These are phyloP conservation scores for Aspergillus sclerotialis DNA, from an alignment of 2,329 filamentous ascomycete genomes.

Conservation along the genomic window DNA sequence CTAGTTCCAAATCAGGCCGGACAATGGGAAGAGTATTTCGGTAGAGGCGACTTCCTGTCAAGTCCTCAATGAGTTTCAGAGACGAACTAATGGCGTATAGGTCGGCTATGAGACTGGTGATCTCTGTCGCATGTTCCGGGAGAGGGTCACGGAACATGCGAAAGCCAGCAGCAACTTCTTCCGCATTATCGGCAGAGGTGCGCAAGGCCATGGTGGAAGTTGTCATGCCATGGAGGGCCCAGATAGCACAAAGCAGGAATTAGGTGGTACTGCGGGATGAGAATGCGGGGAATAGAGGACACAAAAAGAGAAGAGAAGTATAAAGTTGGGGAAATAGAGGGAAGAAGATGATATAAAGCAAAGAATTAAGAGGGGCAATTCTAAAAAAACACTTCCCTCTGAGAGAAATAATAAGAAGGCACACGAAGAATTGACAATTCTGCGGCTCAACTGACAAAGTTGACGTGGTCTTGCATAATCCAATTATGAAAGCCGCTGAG, in stretches of 20 bases:
- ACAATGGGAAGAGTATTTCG: constrained; percentile 34
- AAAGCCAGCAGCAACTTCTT: constrained; percentile 48
- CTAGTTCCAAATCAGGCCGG: constrained; percentile 41
- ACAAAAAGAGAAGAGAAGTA: too few relatives aligned
- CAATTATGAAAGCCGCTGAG: too few relatives aligned
- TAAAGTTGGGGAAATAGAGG: too few relatives aligned
- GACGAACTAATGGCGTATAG: constrained; percentile 48
- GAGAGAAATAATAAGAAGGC: too few relatives aligned
- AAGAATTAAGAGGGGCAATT: too few relatives aligned
- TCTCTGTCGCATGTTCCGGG: constrained; percentile 44
- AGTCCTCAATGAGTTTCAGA: constrained; percentile 42
- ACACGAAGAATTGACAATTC: too few relatives aligned
- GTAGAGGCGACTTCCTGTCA: constrained; percentile 35
- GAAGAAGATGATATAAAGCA: too few relatives aligned
- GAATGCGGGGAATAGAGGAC: not conserved
- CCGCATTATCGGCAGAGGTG: constrained; percentile 41
- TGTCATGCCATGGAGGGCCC: constrained; percentile 14
- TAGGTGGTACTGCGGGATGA: too few relatives aligned
- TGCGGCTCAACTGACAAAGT: too few relatives aligned
- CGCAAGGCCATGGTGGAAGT: constrained; percentile 32
- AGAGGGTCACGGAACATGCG: constrained; percentile 44
- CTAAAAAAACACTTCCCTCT: too few relatives aligned
- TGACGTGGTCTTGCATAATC: too few relatives aligned
- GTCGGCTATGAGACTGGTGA: constrained; percentile 48
- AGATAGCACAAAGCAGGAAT: too few relatives aligned